Conservation (phyloP, 169 alveolate species). For the Plasmodium gaboni region DNA sequence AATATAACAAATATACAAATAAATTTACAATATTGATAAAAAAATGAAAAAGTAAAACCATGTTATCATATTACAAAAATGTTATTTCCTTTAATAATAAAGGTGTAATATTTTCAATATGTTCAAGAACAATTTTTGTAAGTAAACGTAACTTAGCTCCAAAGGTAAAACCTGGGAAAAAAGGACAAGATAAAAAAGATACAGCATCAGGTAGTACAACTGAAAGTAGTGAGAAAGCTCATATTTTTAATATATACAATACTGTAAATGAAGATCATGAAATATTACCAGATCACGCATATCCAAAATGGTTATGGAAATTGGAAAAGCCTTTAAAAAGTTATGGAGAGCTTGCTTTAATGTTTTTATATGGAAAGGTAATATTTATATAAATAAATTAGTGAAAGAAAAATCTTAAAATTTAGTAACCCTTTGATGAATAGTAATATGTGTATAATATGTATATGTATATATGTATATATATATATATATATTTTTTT, state of each 20-base stretch:
- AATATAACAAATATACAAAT: not conserved
- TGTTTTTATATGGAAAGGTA: constrained; percentile 86
- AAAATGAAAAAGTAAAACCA: constrained; percentile 16
- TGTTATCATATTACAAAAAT: constrained; percentile 18
- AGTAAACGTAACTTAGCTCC: constrained; percentile 46
- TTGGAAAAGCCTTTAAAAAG: constrained; percentile 85
- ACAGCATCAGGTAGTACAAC: constrained; percentile 53
- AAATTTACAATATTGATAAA: not conserved
- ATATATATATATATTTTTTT: not conserved
- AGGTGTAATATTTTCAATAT: constrained; percentile 8
- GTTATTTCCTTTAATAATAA: constrained; percentile 6
- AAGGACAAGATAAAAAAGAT: constrained; percentile 76
- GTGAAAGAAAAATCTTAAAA: not conserved
- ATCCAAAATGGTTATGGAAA: constrained; percentile 87
- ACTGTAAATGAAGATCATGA: constrained; percentile 82
- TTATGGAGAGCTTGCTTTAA: constrained; percentile 85
- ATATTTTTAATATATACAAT: constrained; percentile 84
- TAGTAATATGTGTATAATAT: not conserved
- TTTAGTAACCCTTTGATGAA: not conserved
- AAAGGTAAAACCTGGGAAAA: constrained; percentile 72
- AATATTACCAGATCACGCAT: constrained; percentile 84
- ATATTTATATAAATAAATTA: not conserved
- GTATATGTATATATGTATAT: not conserved
- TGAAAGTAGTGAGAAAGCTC: constrained; percentile 78
- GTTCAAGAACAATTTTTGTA: constrained; percentile 32